Evolutionary conservation across 805 yeast species (phyloP).

Genomic region (Ogataea salicorniae): DNA sequence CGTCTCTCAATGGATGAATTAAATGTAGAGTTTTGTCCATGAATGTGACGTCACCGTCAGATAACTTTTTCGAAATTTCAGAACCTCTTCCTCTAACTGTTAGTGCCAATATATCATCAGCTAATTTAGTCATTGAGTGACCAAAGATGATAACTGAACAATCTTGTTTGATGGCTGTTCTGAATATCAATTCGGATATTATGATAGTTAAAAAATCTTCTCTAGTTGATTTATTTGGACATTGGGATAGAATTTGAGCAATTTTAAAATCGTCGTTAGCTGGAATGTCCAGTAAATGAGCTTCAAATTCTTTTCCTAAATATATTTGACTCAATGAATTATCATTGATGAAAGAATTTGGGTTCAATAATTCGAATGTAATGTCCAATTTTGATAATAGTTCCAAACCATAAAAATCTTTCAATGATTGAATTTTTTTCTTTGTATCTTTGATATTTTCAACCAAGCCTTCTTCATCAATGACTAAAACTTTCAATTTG

Average conservation of each 20-base stretch:
- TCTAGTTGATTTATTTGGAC: conserved; percentile 53
- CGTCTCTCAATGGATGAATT: conserved; percentile 71
- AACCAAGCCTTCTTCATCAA: conserved; percentile 34
- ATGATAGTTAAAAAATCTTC: conserved; percentile 57
- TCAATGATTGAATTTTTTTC: conserved; percentile 2
- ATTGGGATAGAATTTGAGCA: conserved; percentile 32
- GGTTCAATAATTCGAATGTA: conserved; percentile 35
- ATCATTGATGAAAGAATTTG: conserved; percentile 35
- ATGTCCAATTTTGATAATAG: conserved; percentile 29
- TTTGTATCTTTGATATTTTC: conserved; percentile 6
- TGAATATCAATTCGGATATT: conserved; percentile 39
- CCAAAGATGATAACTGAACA: conserved; percentile 65
- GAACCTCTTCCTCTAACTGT: conserved; percentile 87
- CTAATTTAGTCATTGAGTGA: conserved; percentile 76
- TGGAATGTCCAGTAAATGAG: conserved; percentile 5
- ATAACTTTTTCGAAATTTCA: conserved; percentile 46
- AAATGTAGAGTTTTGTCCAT: conserved; percentile 36
- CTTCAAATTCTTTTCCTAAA: conserved; percentile 28
- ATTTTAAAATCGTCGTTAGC: conserved; percentile 12
- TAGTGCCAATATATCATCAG: conserved; percentile 71
- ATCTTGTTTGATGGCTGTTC: conserved; percentile 38
- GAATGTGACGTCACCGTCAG: conserved; percentile 37
- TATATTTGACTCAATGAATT: conserved; percentile 29
- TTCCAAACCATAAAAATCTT: conserved; percentile 11
- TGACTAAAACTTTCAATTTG: conserved; percentile 44